Percentiles rank a stretch among this genome's conserved stretches.
These are phyloP conservation scores for Stephanodiscus minutulus DNA, from an alignment of 108 stramenopile species.

Conservation along the genomic window DNA sequence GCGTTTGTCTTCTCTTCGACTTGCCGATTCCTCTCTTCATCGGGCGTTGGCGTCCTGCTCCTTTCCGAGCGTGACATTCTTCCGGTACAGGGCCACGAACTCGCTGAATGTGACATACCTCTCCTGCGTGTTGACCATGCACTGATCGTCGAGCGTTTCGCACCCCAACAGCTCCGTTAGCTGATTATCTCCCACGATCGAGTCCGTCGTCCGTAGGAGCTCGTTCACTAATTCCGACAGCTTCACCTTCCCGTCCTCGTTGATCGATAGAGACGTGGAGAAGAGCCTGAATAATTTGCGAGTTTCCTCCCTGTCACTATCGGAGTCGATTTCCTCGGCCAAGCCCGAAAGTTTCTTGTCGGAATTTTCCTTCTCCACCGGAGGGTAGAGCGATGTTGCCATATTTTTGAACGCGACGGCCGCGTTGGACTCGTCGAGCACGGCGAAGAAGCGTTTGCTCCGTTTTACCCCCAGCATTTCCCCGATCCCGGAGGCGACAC, in stretches of 20 bases:
- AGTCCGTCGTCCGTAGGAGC: constrained; percentile 36
- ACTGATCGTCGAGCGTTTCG: constrained; percentile 21
- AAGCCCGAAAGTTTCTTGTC: constrained; percentile 24
- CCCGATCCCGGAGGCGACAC: constrained; percentile 44
- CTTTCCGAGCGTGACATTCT: constrained; percentile 25
- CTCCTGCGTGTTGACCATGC: constrained; percentile 24
- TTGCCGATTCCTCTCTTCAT: neutral
- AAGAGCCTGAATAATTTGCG: constrained; percentile 45
- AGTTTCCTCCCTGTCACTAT: constrained; percentile 38
- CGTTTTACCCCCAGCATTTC: constrained; percentile 34
- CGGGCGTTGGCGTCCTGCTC: neutral
- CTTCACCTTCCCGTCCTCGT: constrained; percentile 49
- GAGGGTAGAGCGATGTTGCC: constrained; percentile 33
- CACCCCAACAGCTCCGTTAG: constrained; percentile 38
- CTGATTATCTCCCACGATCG: constrained; percentile 27
- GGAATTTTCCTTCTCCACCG: constrained; percentile 16
- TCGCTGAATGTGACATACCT: constrained; percentile 43
- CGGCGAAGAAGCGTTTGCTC: constrained; percentile 30
- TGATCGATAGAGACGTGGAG: constrained; percentile 37
- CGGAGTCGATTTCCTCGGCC: constrained; percentile 37
- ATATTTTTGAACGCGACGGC: constrained; percentile 32
- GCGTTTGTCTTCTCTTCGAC: neutral
- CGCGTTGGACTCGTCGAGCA: constrained; percentile 24
- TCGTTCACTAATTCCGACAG: constrained; percentile 41
- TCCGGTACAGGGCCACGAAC: constrained; percentile 39